Percentiles rank a stretch among this genome's conserved stretches.
These are phyloP conservation scores for Akebia trifoliata DNA, from an alignment of 164 flowering plant species.

Conservation along the genomic window DNA sequence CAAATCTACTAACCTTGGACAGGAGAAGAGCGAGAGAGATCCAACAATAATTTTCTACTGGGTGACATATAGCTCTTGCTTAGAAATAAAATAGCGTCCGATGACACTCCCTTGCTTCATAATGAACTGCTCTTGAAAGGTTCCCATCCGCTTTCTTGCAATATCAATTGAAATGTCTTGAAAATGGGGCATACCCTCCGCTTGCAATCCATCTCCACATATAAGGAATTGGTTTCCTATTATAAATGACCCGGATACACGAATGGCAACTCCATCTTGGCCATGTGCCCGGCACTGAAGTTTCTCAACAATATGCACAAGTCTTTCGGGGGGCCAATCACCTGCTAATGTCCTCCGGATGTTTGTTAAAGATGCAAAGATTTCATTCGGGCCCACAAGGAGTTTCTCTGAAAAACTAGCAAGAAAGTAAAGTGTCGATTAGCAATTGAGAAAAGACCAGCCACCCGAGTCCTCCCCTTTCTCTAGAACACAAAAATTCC, in stretches of 20 bases:
- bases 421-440: constrained; percentile 1
- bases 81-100: constrained; percentile 60
- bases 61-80: constrained; percentile 77
- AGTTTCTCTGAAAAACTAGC: constrained; percentile 71
- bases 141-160: constrained; percentile 64
- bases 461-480: not conserved
- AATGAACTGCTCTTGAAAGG: constrained; percentile 85
- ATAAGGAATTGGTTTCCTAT: constrained; percentile 81
- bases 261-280: constrained; percentile 73
- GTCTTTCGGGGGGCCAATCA: constrained; percentile 80
- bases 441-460: not conserved
- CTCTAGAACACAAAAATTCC: not conserved
- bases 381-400: constrained; percentile 54
- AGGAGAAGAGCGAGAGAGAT: not conserved
- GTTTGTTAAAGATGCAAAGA: constrained; percentile 48
- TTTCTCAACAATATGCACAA: constrained; percentile 94
- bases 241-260: constrained; percentile 85
- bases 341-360: constrained; percentile 76
- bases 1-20: not conserved
- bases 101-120: constrained; percentile 62
- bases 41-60: constrained; percentile 26
- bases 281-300: constrained; percentile 91
- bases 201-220: constrained; percentile 91
- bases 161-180: constrained; percentile 73
- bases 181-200: constrained; percentile 79